Evolutionary conservation across 306 rosid genomes (phyloP), one percentile per base, ranked within the genome.

Genomic region (Glycine latifolia): DNA sequence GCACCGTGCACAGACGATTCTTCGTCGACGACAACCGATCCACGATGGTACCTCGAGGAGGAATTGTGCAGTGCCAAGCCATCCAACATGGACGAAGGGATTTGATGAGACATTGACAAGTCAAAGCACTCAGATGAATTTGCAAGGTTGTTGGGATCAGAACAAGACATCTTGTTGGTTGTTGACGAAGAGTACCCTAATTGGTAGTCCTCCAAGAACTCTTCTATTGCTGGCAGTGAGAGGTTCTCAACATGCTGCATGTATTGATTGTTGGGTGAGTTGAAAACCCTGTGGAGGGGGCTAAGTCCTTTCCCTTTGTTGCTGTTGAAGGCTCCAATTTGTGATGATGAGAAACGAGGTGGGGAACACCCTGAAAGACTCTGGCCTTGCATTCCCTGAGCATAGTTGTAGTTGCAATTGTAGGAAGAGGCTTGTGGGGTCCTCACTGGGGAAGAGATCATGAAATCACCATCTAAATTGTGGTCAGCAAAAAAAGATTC

Each of bases 381-480:
- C 79, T 90, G 94, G 0, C 83, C 77, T 14, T 87, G 92, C 90
- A 91, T 82, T 69, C 82, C 88, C 17, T 92, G 91, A 72, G 81
- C 87, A 73, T 85, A 88, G 39, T 87, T 90, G 56, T 88, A 84
- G 69, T 83, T 89, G 77, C 85, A 81, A 73, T 84, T 86, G 65
- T 81, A 87, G 14, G 84, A 10, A 16, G 89, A 81, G 35, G 82
- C 33, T 53, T 85, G 93, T 0, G 94, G 93, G 0, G 97, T 91
- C 53, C 91, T 89, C 66, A 91, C 90, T 0, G 97, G 97, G 1
- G 98, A 95, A n/a, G 90, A 81, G 54, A 95, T 86, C 98, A 95
- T 95, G 88, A 89, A 95, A 41, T 95, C 98, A 17, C 71, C 46
- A 10, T 92, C 97, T 67, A 92, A 83, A 0, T 26, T 26, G 31